Percentiles rank a stretch among this genome's conserved stretches.
Evolutionary conservation across 140 eudicot species (phyloP).

Genomic region (Stevia rebaudiana): DNA sequence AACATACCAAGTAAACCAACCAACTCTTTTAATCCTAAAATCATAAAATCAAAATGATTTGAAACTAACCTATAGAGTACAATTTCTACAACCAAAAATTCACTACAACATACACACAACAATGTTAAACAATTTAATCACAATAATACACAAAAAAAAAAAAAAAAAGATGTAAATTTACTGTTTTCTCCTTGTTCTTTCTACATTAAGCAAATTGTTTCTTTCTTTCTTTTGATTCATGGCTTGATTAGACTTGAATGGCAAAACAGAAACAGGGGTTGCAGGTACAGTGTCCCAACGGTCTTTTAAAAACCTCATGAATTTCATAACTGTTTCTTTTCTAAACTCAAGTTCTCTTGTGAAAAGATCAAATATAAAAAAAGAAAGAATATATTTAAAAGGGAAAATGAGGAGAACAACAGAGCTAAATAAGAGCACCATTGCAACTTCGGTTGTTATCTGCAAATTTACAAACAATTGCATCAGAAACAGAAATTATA

Average conservation of each 20-base stretch:
- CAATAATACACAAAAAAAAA: no score
- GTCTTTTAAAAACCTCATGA: slow-evolving; percentile 57
- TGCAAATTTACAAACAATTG: slow-evolving; percentile 21
- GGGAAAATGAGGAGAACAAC: slow-evolving; percentile 60
- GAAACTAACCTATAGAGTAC: no score
- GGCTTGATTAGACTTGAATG: slow-evolving; percentile 39
- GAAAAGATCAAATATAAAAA: slow-evolving; percentile 55
- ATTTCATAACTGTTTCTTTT: slow-evolving; percentile 50
- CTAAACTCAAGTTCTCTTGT: slow-evolving; percentile 76
- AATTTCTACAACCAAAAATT: no score
- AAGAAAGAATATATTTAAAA: slow-evolving; percentile 64
- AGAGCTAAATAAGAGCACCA: slow-evolving; percentile 69
- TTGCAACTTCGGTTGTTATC: slow-evolving; percentile 86
- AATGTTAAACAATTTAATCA: no score
- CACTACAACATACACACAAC: no score
- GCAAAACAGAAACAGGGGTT: slow-evolving; percentile 72
- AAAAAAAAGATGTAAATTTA: no score
- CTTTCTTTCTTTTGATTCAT: slow-evolving; percentile 28
- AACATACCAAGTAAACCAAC: no score
- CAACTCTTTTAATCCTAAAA: no score
- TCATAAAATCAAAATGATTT: no score
- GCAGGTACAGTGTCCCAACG: slow-evolving; percentile 93
- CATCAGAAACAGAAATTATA: no score
- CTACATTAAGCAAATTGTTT: slow-evolving; percentile 24
- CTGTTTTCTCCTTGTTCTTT: slow-evolving; percentile 29